phyloP scores from a whole-genome alignment of 306 rosid species.

The Lathyrus sativus region DNA sequence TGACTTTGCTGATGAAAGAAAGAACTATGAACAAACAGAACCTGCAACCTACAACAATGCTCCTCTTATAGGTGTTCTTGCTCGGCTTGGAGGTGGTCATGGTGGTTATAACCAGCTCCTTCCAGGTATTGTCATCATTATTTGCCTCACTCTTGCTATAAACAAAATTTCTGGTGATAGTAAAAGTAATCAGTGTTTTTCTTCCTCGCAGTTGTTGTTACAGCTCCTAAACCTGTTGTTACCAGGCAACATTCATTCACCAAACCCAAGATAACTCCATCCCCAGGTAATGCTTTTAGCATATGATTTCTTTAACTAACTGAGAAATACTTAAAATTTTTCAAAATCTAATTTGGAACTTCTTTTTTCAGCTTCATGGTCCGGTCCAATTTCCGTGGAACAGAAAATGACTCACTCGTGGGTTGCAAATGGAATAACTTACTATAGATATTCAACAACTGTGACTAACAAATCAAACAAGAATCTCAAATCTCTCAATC shows the following conservation, averaged over 20 bases:
- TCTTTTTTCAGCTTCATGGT: slow-evolving; percentile 63
- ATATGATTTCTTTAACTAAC: not conserved
- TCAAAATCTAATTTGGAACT: slow-evolving; percentile 33
- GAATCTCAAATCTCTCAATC: slow-evolving; percentile 58
- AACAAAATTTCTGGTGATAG: not conserved
- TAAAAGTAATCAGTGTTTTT: slow-evolving; percentile 7
- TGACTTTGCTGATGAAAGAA: slow-evolving; percentile 92
- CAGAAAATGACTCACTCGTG: slow-evolving; percentile 80
- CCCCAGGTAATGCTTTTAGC: slow-evolving; percentile 60
- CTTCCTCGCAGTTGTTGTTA: slow-evolving; percentile 56
- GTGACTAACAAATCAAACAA: slow-evolving; percentile 83
- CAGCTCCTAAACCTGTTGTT: slow-evolving; percentile 48
- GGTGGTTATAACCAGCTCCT: slow-evolving; percentile 80
- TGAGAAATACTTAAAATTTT: not conserved
- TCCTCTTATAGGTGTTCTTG: slow-evolving; percentile 86
- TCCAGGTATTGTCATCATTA: slow-evolving; percentile 61
- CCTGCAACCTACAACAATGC: slow-evolving; percentile 99
- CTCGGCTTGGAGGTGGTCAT: slow-evolving; percentile 70
- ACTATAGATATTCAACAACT: slow-evolving; percentile 76
- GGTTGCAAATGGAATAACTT: slow-evolving; percentile 69
- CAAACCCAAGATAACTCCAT: slow-evolving; percentile 55
- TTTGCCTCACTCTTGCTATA: not conserved
- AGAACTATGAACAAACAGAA: slow-evolving; percentile 93
- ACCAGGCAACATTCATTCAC: slow-evolving; percentile 54
- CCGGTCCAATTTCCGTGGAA: slow-evolving; percentile 58